Conservation (phyloP, 441 rosid species). For the Mallotus japonicus region DNA sequence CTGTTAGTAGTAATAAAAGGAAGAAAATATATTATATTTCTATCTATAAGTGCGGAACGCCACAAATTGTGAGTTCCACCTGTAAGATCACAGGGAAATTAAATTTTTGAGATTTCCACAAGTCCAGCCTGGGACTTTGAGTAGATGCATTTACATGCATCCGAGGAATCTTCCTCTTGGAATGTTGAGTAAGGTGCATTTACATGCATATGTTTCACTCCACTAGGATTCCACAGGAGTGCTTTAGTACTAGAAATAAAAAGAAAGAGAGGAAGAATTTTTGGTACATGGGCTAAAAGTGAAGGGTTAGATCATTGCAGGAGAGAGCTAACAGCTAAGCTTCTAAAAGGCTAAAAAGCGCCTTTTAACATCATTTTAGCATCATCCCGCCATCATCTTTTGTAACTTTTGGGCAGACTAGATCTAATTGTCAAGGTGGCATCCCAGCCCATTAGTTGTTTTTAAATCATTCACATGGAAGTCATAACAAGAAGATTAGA, state of each 20-base stretch:
- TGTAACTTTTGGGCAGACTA: background rate
- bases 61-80: no score
- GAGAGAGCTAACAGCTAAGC: background rate
- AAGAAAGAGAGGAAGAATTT: background rate
- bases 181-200: background rate
- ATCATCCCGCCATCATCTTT: background rate
- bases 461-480: conserved; percentile 1
- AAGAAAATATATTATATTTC: no score
- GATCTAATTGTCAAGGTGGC: background rate
- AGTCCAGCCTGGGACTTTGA: no score
- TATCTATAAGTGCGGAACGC: no score
- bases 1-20: no score
- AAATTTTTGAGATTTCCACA: no score
- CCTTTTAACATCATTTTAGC: background rate
- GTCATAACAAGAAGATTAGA: background rate
- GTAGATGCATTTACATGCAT: no score
- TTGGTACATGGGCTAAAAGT: conserved; percentile 19
- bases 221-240: background rate
- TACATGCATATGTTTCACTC: background rate
- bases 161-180: background rate
- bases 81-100: no score
- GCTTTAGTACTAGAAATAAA: background rate
- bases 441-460: background rate
- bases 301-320: background rate
- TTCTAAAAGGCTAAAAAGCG: background rate